These are phyloP conservation scores for Fusarium continuum DNA, from an alignment of 2,329 filamentous ascomycete species.

Conservation along the genomic window DNA sequence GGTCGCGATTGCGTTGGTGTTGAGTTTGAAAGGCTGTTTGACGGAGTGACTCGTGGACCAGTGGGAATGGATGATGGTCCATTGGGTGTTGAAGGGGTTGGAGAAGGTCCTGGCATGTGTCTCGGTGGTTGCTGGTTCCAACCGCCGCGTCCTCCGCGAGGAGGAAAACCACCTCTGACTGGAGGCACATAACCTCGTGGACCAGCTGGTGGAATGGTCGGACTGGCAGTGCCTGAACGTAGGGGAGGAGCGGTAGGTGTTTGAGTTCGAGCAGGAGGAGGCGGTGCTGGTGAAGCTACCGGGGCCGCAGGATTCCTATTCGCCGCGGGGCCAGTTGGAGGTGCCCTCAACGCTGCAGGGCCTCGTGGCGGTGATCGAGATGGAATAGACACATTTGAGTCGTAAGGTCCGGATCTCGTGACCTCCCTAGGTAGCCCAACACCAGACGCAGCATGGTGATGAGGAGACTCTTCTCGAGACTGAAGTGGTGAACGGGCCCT, in stretches of 20 bases:
- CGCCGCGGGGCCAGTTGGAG: constrained; percentile 56
- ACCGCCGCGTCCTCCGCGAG: constrained; percentile 57
- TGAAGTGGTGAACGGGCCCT: constrained; percentile 58
- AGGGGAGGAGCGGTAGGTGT: constrained; percentile 47
- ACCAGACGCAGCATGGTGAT: constrained; percentile 39
- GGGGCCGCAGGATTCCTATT: constrained; percentile 52
- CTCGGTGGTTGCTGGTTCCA: constrained; percentile 53
- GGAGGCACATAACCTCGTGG: constrained; percentile 63
- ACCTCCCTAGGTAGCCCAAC: constrained; percentile 43
- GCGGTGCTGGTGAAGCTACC: constrained; percentile 48
- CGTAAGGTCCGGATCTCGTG: constrained; percentile 43
- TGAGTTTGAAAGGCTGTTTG: constrained; percentile 49
- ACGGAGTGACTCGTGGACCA: constrained; percentile 53
- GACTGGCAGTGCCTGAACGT: constrained; percentile 55
- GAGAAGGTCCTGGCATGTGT: constrained; percentile 48
- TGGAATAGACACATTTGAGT: constrained; percentile 39
- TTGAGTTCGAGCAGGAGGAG: constrained; percentile 48
- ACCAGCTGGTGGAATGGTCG: constrained; percentile 62
- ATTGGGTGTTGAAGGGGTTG: constrained; percentile 53
- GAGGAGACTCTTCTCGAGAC: constrained; percentile 53
- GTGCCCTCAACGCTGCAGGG: constrained; percentile 61
- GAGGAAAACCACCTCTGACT: constrained; percentile 54
- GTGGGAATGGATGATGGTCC: constrained; percentile 58
- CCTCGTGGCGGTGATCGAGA: constrained; percentile 63
- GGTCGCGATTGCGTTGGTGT: constrained; percentile 55